A percentile compares a stretch with the other conserved stretches of the same genome.
Evolutionary conservation across 208 protist genomes (phyloP).

Genomic region (Leishmania amazonensis): DNA sequence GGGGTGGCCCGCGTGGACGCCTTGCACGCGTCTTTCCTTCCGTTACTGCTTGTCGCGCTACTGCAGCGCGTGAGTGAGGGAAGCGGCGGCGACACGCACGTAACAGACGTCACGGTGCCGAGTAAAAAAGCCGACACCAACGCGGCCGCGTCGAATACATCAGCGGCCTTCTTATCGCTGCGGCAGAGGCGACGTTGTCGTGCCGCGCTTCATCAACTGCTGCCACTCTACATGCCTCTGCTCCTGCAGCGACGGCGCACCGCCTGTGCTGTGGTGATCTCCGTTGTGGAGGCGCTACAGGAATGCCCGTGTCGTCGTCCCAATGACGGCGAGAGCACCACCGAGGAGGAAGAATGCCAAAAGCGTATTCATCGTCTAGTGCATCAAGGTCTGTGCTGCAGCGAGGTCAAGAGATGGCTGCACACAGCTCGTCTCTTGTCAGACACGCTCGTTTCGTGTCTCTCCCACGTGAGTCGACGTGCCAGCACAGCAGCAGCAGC

Average conservation of each 20-base stretch:
- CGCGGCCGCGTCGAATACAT: neutral
- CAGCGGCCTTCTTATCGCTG: neutral
- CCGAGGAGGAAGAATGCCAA: neutral
- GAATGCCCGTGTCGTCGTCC: neutral
- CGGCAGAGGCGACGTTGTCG: neutral
- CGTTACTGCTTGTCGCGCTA: constrained; percentile 15
- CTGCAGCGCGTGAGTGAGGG: constrained; percentile 1
- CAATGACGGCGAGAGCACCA: neutral
- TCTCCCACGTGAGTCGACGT: neutral
- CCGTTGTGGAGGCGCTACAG: constrained; percentile 1
- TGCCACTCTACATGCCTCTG: constrained; percentile 15
- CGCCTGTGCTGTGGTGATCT: neutral
- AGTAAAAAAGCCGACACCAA: neutral
- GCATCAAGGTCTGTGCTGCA: neutral
- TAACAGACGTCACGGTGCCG: neutral
- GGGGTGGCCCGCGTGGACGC: constrained; percentile 24
- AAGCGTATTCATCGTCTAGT: neutral
- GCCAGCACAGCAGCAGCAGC: neutral
- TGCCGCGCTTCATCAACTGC: constrained; percentile 9
- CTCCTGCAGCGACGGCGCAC: neutral
- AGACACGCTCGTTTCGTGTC: neutral
- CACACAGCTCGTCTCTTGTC: neutral
- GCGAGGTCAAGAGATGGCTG: constrained; percentile 2
- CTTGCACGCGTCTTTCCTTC: constrained; percentile 21
- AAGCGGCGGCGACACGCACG: neutral